Base-by-base conservation (phyloP, 306 rosid species). In the Begonia masoniana region DNA sequence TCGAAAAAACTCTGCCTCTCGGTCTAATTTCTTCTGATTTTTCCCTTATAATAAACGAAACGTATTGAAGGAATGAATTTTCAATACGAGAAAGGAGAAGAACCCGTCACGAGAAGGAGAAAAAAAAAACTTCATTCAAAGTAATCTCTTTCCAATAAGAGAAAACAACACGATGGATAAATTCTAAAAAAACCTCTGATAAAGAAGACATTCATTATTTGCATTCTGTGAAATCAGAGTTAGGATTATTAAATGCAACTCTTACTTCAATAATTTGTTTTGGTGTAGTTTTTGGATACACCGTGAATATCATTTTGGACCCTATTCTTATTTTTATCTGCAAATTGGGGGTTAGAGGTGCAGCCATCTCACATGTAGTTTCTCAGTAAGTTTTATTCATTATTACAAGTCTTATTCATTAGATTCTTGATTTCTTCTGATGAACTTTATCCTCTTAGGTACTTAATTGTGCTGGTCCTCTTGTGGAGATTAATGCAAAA, bases 361-460 rank as follows among this genome's bases (percentile, higher is more conserved):
- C 99, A 64, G 99, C 99, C 48, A 70, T 91, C 50, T 81, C 99
- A 12, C 99, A 91, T 67, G 96, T 86, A 24, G 55, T 91, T 62
- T 86, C 99, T 10, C 99, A 91, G 99, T 91, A 69, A 86, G 99
- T 50, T 14, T 45, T 5, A 9, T 21, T 7, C 39, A 21, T 46
- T 47, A 50, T 46, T 15, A 31, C 52, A 42, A 41, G 54, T 19
- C 0, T 49, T 16, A 17, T 62, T 43, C 23, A 50, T 5, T 31
- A 7, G 39, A 31, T 31, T 31, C 39, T 31, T 31, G 39, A 31
- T 31, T 31, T 19, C 11, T 51, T 41, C 16, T 58, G 43, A 43
- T 11, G 39, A 19, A 42, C 23, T n/a, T 41, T 43, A 10, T 13
- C 51, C 3, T 59, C 70, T 65, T 58, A 91, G 99, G 80, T 91